These are phyloP conservation scores for Tagetes patula DNA, from an alignment of 129 eudicot genomes.

Conservation along the genomic window DNA sequence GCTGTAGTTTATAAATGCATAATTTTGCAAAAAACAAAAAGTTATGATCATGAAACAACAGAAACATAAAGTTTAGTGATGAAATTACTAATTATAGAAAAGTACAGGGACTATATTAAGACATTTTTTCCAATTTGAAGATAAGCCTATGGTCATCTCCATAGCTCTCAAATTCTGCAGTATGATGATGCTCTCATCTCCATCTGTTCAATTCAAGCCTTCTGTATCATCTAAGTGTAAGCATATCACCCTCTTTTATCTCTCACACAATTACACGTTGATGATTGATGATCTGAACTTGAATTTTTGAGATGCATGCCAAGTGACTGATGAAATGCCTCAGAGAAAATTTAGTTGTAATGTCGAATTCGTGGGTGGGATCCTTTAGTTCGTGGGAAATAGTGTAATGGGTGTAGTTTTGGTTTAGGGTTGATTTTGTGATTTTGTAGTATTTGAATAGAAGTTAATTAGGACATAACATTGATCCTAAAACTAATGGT, in stretches of 20 bases:
- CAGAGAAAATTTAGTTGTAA: conserved; percentile 8
- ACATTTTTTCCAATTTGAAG: conserved; percentile 11
- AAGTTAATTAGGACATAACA: not conserved
- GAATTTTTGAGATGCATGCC: conserved; percentile 13
- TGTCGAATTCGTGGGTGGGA: not conserved
- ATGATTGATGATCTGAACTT: not conserved
- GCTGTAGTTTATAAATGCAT: not conserved
- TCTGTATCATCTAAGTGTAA: conserved; percentile 37
- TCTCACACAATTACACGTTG: not conserved
- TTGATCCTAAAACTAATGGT: conserved; percentile 1
- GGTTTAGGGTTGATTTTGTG: not conserved
- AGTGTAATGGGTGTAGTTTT: not conserved
- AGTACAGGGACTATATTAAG: conserved; percentile 15
- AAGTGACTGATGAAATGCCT: conserved; percentile 27
- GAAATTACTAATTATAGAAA: conserved; percentile 17
- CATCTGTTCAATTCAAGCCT: conserved; percentile 42
- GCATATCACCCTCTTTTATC: conserved; percentile 21
- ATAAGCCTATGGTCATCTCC: conserved; percentile 32
- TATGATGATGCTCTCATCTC: conserved; percentile 58
- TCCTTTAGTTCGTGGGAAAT: not conserved
- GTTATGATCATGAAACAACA: not conserved
- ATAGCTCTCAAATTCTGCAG: conserved; percentile 18
- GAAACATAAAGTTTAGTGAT: conserved; percentile 10
- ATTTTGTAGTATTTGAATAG: not conserved
- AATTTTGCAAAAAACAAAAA: not conserved